Evolutionary conservation across 805 yeast species (phyloP), one percentile per base, ranked within the genome.

Genomic region (Lipomyces kockii): DNA sequence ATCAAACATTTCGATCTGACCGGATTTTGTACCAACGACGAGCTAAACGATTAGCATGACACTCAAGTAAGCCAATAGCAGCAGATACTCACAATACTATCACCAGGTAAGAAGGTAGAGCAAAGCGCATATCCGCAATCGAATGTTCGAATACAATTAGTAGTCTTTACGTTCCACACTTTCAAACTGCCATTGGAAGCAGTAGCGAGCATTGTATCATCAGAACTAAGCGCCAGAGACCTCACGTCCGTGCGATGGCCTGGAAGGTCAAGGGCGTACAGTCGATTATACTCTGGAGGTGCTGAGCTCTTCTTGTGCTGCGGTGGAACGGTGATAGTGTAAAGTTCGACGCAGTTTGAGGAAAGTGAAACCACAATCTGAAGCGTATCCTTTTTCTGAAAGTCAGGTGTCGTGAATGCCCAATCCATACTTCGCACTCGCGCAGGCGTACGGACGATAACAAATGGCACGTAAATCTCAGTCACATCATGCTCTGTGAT

Each of bases 201-300:
- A 1, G 97, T 89, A 2, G 92, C 96, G 54, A 94, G 80, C 66
- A 95, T 80, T 76, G 86, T 87, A 76, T 88, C 86, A 79, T 94
- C 97, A 63, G 87, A 86, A 65, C 97, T 89, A 46, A 95, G 82
- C 72, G 92, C 93, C 75, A 91, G 81, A 3, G 97, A 84, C 74
- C 99, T 84, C 34, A 94, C 84, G 78, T 95, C 99, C 1, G 92
- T 87, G 76, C 98, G 86, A 78, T 93, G 98, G 25, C 99, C 99
- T 62, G 85, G 84, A 54, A 87, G 78, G 60, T 92, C 97, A 27
- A 95, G 82, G 1, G 87, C 78, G 73, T 85, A 85, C 56, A 82
- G 79, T 71, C 84, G 60, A 25, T 66, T 46, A 60, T 73, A 75
- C 22, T 75, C 77, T 5, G 75, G 76, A 0, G 87, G 78, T 3